Evolutionary conservation across 768 basidiomycete species (phyloP).

Genomic region (Rhizopogon roseolus): DNA sequence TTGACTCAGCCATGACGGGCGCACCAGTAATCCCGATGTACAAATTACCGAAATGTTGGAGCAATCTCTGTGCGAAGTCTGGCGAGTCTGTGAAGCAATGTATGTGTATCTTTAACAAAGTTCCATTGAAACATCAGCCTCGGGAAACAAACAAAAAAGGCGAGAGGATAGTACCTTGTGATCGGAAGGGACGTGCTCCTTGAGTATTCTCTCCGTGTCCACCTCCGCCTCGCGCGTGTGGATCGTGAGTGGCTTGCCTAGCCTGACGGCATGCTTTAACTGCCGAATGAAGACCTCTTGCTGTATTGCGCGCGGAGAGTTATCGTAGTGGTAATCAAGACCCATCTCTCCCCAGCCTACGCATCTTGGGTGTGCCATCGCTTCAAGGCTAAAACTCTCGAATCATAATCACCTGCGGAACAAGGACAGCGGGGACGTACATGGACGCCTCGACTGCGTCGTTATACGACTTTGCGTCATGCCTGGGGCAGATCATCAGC

Average conservation of each 20-base stretch:
- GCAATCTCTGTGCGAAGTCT: constrained; percentile 62
- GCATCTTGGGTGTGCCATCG: constrained; percentile 75
- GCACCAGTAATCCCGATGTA: constrained; percentile 79
- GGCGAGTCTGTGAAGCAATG: constrained; percentile 88
- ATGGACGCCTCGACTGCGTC: constrained; percentile 66
- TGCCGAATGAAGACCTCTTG: constrained; percentile 63
- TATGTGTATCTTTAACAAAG: constrained; percentile 59
- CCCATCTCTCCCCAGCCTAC: constrained; percentile 91
- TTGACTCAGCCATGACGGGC: background rate
- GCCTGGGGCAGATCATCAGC: constrained; percentile 33
- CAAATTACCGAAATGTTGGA: constrained; percentile 76
- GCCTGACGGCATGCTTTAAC: constrained; percentile 58
- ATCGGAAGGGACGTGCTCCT: constrained; percentile 66
- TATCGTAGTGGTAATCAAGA: constrained; percentile 80
- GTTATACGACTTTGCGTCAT: constrained; percentile 66
- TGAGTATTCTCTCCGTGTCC: constrained; percentile 76
- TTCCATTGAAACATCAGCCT: background rate
- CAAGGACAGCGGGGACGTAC: constrained; percentile 31
- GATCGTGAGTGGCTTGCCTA: constrained; percentile 77
- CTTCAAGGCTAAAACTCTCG: constrained; percentile 48
- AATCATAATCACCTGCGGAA: background rate
- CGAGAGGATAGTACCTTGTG: constrained; percentile 42
- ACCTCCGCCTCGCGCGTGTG: constrained; percentile 85
- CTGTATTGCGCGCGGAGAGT: constrained; percentile 68
- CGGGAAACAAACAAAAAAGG: background rate